phyloP scores from a whole-genome alignment of 78 protist genomes.

The Bigelowiella natans region DNA sequence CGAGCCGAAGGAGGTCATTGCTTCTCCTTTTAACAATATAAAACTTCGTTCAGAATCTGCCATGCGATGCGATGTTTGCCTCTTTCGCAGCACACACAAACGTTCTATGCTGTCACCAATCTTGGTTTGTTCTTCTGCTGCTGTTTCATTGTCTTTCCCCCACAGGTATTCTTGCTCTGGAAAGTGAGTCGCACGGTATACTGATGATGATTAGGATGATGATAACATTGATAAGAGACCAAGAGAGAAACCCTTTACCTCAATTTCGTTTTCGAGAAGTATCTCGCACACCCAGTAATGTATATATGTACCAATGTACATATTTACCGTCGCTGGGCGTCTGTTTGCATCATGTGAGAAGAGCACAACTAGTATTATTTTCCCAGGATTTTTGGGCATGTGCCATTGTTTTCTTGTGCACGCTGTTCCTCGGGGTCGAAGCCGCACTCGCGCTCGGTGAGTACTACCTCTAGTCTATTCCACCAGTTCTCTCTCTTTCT shows the following conservation, averaged over 20 bases:
- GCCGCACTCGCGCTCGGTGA: not conserved
- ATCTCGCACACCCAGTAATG: no score
- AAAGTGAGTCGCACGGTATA: not conserved
- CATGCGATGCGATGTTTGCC: no score
- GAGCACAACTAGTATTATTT: not conserved
- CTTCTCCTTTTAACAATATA: no score
- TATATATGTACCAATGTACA: not conserved
- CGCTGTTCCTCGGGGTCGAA: not conserved
- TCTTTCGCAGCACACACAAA: no score
- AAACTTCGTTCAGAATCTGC: no score
- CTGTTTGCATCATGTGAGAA: not conserved
- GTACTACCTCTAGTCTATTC: not conserved
- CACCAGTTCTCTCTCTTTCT: not conserved
- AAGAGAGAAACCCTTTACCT: no score
- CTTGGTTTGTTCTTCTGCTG: no score
- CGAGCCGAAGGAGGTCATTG: not conserved
- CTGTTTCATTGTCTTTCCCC: not conserved
- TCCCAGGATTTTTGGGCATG: not conserved
- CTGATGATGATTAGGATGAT: no score
- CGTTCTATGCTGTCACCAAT: no score
- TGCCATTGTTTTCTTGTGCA: not conserved
- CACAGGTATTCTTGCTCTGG: not conserved
- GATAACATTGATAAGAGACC: no score
- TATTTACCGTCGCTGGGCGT: not conserved
- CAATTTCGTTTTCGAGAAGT: no score